Percentiles rank a stretch among this genome's conserved stretches.
These are phyloP conservation scores for Pseudopithomyces chartarum DNA, from an alignment of 2,329 filamentous ascomycete species.

Conservation along the genomic window DNA sequence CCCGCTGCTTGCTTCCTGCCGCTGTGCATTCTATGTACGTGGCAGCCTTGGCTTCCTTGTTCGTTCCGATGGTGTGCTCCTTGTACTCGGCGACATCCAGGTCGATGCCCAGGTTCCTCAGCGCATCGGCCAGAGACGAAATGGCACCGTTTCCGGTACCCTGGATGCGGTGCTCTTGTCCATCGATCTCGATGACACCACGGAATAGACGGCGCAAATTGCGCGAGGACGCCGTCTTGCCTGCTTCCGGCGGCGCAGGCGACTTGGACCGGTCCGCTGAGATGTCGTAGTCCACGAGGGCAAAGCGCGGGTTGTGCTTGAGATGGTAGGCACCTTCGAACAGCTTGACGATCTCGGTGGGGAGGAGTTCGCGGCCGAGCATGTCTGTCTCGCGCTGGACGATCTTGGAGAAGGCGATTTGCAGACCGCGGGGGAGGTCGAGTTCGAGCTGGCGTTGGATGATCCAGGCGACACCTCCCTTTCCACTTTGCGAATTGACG, in stretches of 20 bases:
- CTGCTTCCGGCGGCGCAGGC: constrained; percentile 68
- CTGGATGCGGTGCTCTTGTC: constrained; percentile 74
- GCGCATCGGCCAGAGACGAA: constrained; percentile 82
- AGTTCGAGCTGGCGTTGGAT: constrained; percentile 87
- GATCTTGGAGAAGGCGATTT: constrained; percentile 86
- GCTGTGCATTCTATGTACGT: constrained; percentile 91
- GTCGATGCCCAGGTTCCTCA: constrained; percentile 78
- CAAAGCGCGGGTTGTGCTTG: constrained; percentile 81
- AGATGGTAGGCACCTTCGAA: constrained; percentile 90
- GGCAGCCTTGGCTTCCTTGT: constrained; percentile 86
- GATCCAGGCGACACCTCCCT: constrained; percentile 93
- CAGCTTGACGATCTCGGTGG: constrained; percentile 82
- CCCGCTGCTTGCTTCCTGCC: constrained; percentile 68
- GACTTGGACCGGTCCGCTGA: constrained; percentile 79
- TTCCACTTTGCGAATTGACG: constrained; percentile 95
- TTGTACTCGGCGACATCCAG: constrained; percentile 94
- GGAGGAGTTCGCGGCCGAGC: constrained; percentile 81
- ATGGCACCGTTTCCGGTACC: constrained; percentile 90
- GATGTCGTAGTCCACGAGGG: constrained; percentile 89
- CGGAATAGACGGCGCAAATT: constrained; percentile 82
- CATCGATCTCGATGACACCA: constrained; percentile 82
- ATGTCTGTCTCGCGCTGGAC: constrained; percentile 82
- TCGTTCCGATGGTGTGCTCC: constrained; percentile 87
- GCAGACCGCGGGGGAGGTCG: constrained; percentile 88
- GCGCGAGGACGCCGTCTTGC: constrained; percentile 76